These are phyloP conservation scores for Pochonia chlamydosporia DNA, from an alignment of 2,329 filamentous ascomycete genomes.

Conservation along the genomic window DNA sequence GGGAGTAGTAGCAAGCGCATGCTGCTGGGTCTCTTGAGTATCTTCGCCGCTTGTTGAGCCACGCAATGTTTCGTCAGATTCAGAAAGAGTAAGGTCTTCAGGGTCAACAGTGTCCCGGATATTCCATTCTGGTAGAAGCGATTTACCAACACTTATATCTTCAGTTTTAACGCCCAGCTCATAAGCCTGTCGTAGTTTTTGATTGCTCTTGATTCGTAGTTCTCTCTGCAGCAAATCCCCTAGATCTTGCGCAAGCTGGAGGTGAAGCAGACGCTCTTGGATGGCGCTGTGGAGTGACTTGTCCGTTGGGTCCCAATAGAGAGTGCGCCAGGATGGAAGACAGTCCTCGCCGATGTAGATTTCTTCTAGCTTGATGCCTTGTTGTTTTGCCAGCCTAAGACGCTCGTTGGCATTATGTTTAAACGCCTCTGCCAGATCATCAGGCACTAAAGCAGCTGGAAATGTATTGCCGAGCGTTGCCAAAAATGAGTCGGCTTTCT, in stretches of 20 bases:
- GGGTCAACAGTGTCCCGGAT: neutral
- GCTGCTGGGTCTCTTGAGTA: neutral
- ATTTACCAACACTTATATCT: constrained; percentile 18
- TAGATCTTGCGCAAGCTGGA: constrained; percentile 13
- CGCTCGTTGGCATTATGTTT: constrained; percentile 16
- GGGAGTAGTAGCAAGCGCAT: neutral
- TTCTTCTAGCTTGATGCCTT: constrained; percentile 11
- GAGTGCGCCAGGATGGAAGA: constrained; percentile 20
- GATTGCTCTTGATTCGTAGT: constrained; percentile 20
- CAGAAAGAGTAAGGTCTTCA: neutral
- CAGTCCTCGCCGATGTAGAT: constrained; percentile 23
- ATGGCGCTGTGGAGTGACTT: constrained; percentile 19
- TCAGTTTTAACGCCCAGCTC: constrained; percentile 13
- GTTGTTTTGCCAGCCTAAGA: constrained; percentile 15
- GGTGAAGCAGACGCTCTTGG: constrained; percentile 17
- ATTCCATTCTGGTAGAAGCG: constrained; percentile 24
- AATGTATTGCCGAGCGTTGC: constrained; percentile 13
- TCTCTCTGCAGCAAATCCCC: constrained; percentile 14
- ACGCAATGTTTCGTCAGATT: neutral
- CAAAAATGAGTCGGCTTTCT: constrained; percentile 4
- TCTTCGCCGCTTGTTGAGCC: neutral
- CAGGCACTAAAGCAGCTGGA: constrained; percentile 16
- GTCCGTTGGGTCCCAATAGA: constrained; percentile 17
- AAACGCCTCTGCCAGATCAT: constrained; percentile 15
- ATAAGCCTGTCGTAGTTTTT: constrained; percentile 18